Evolutionary conservation across 2,329 filamentous ascomycete genomes (phyloP), one percentile per base, ranked within the genome.

Genomic region (Aspergillus chevalieri): DNA sequence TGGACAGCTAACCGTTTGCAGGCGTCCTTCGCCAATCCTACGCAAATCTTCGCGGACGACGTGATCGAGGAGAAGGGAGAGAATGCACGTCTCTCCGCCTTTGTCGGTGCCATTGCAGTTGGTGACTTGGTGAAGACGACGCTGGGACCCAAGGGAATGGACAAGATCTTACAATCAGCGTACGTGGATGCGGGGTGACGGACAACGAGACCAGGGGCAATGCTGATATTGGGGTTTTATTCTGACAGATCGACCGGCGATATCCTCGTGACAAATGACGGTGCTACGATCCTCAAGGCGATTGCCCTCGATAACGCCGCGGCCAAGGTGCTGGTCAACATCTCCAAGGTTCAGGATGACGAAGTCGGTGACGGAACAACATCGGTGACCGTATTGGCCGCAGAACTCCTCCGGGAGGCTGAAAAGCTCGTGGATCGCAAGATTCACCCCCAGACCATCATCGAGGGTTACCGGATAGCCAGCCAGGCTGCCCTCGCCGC

Each of bases 381-480:
- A 19, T 97, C 91, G n/a, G 93, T 98, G 49, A 86, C 93, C 41
- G 93, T 98, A 14, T 78, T 98, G 55, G 91, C 93, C 36, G 93
- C 93, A 52, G 93, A 98, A 77, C 81, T 98, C 52, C 80, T 98
- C 57, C 86, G 93, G 56, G 93, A 98, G 74, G 93, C 93, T 44
- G 93, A 98, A 78, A 92, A 95, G 77, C 82, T 98, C 45, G 89
- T 98, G 60, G 88, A 94, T 76, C 90, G 92, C 78, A 97, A 97
- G 77, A 96, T 98, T 63, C 93, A 98, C 73, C 93, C 93, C 46
- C 93, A 98, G 79, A 97, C 93, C 47, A 98, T 98, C 72, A 98
- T 98, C 66, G 93, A 98, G 67, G 93, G 93, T 47, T 98, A 95
- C 80, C 84, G 93, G 76, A 95, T 98, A 87, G 93, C 93, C 47